A percentile compares a stretch with the other conserved stretches of the same genome.
Conservation (phyloP, 768 basidiomycete genomes). For the Pleurotus platypus region DNA sequence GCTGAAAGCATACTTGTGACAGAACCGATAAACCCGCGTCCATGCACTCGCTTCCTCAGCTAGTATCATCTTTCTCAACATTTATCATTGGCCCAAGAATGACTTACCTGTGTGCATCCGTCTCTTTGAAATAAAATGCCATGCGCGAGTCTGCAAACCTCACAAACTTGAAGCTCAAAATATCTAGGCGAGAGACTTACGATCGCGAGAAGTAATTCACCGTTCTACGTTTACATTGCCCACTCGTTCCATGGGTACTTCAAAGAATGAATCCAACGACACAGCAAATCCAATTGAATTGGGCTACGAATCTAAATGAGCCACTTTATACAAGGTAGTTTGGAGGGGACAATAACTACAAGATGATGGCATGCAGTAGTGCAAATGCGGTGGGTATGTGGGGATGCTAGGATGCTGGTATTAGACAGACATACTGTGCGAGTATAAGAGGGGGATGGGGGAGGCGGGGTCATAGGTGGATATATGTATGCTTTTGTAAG, state of each 20-base stretch:
- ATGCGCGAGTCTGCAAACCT: background rate
- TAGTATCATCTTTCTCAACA: background rate
- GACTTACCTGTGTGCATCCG: background rate
- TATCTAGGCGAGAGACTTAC: no score
- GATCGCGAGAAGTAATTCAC: no score
- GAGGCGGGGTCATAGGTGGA: conserved; percentile 13
- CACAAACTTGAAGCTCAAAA: no score
- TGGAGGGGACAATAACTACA: conserved; percentile 56
- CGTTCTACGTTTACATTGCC: no score
- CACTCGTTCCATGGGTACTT: no score
- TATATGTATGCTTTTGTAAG: background rate
- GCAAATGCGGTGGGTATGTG: conserved; percentile 36
- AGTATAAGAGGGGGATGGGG: conserved; percentile 23
- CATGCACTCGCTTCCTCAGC: background rate
- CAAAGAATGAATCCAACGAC: no score
- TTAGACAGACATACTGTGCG: conserved; percentile 53
- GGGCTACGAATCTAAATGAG: conserved; percentile 14
- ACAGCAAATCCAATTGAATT: background rate
- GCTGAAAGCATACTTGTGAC: background rate
- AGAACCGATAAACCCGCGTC: conserved; percentile 7
- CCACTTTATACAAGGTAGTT: conserved; percentile 51
- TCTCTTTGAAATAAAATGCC: background rate
- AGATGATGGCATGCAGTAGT: conserved; percentile 58
- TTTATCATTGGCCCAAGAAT: background rate
- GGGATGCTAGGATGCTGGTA: conserved; percentile 20